phyloP scores from a whole-genome alignment of 2,329 filamentous ascomycete genomes.

The Thyridium curvatum region DNA sequence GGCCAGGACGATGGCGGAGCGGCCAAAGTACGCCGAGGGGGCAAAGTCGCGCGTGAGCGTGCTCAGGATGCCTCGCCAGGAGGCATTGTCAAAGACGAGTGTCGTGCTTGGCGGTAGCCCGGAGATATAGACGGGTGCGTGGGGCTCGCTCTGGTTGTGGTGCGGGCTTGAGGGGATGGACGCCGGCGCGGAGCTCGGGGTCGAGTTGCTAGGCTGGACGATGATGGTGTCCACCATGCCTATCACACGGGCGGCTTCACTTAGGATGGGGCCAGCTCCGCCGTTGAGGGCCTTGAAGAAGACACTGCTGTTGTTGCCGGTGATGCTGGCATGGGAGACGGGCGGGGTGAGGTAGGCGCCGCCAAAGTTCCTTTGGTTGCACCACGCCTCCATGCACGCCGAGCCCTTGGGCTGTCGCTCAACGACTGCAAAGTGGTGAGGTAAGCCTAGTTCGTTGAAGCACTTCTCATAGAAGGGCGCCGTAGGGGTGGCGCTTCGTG shows the following conservation, averaged over 20 bases:
- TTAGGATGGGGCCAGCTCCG: slow-evolving; percentile 52
- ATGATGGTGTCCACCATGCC: slow-evolving; percentile 80
- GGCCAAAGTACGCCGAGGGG: slow-evolving; percentile 71
- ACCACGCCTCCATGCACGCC: slow-evolving; percentile 63
- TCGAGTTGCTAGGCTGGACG: slow-evolving; percentile 43
- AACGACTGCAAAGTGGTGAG: slow-evolving; percentile 71
- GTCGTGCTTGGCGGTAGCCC: slow-evolving; percentile 41
- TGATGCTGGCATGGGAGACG: slow-evolving; percentile 52
- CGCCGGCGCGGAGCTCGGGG: slow-evolving; percentile 35
- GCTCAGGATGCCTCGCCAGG: slow-evolving; percentile 79
- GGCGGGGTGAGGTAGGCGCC: slow-evolving; percentile 77
- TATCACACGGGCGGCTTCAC: slow-evolving; percentile 71
- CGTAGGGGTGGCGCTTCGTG: slow-evolving; percentile 59
- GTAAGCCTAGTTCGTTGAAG: slow-evolving; percentile 77
- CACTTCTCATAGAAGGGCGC: slow-evolving; percentile 84
- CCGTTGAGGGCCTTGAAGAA: slow-evolving; percentile 45
- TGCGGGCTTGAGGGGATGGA: slow-evolving; percentile 43
- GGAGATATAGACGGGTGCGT: slow-evolving; percentile 5
- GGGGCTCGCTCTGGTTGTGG: slow-evolving; percentile 21
- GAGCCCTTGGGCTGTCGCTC: slow-evolving; percentile 62
- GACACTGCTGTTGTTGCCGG: slow-evolving; percentile 39
- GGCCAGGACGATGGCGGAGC: slow-evolving; percentile 70
- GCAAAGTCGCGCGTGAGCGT: slow-evolving; percentile 77
- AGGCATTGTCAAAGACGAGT: slow-evolving; percentile 74
- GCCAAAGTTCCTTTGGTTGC: slow-evolving; percentile 70